Percentiles rank a stretch among this genome's conserved stretches.
phyloP scores from a whole-genome alignment of 441 rosid species.

The Sinapis alba region DNA sequence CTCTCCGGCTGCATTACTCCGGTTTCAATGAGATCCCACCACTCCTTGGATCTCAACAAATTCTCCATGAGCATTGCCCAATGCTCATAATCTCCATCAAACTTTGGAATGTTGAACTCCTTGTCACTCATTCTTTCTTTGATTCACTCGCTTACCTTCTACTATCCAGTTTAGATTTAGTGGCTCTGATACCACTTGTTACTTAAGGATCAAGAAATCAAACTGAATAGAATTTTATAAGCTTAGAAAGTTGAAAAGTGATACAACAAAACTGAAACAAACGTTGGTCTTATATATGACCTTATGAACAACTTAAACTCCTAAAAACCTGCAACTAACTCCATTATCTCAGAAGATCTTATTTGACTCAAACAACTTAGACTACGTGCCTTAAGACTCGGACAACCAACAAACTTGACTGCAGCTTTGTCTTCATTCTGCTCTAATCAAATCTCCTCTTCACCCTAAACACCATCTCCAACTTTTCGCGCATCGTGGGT shows the following conservation, averaged over 20 bases:
- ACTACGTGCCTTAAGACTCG: no score
- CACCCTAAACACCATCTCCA: no score
- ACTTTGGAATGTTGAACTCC: neutral
- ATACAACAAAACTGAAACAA: neutral
- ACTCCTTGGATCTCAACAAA: neutral
- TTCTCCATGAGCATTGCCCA: neutral
- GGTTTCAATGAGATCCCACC: neutral
- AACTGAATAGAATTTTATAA: neutral
- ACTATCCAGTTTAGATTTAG: neutral
- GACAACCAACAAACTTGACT: no score
- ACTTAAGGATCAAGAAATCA: neutral
- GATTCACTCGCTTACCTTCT: neutral
- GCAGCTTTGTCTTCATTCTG: no score
- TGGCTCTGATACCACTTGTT: neutral
- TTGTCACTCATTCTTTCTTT: neutral
- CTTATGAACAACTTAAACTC: no score
- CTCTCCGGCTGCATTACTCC: neutral
- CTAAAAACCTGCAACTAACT: no score
- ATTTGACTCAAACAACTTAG: no score
- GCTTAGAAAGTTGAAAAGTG: no score
- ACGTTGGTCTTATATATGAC: neutral
- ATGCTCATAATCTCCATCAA: neutral
- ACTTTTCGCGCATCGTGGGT: no score
- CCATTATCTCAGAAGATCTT: no score
- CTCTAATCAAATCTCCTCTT: no score